Conservation (phyloP, 306 rosid genomes). For the Hippophae gyantsensis region DNA sequence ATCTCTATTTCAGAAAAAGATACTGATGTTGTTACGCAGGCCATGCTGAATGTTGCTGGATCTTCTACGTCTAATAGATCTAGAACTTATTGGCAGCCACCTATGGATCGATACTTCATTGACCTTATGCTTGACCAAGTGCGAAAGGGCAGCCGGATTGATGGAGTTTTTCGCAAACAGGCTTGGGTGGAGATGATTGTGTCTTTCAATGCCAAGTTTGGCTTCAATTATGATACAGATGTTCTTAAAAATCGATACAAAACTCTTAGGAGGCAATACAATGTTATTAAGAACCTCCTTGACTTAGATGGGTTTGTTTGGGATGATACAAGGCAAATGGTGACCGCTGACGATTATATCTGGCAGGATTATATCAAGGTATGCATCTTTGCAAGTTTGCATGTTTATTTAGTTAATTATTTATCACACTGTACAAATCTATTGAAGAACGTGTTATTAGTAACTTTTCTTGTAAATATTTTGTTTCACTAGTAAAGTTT, state of each 20-base stretch:
- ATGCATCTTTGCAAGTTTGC: conserved; percentile 2
- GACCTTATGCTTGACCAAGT: conserved; percentile 58
- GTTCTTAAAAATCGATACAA: conserved; percentile 67
- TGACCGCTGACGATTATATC: conserved; percentile 56
- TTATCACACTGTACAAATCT: neutral
- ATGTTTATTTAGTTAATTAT: neutral
- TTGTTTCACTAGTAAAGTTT: too few relatives aligned
- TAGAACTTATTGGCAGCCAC: conserved; percentile 69
- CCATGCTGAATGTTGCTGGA: conserved; percentile 18
- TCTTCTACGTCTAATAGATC: conserved; percentile 27
- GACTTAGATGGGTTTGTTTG: conserved; percentile 63
- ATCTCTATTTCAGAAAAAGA: conserved; percentile 27
- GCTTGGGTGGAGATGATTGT: conserved; percentile 75
- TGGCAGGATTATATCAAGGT: conserved; percentile 82
- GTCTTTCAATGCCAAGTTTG: conserved; percentile 56
- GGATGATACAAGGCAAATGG: conserved; percentile 75
- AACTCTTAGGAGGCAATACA: conserved; percentile 60
- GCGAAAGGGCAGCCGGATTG: conserved; percentile 46
- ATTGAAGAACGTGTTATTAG: too few relatives aligned
- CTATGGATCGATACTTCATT: conserved; percentile 63
- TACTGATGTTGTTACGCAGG: conserved; percentile 19
- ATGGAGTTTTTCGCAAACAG: conserved; percentile 60
- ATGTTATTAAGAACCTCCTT: conserved; percentile 49
- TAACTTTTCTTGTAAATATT: too few relatives aligned
- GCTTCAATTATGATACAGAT: conserved; percentile 54